Evolutionary conservation across 2,329 filamentous ascomycete species (phyloP), one percentile per base, ranked within the genome.

Genomic region (Davidsoniella virescens): DNA sequence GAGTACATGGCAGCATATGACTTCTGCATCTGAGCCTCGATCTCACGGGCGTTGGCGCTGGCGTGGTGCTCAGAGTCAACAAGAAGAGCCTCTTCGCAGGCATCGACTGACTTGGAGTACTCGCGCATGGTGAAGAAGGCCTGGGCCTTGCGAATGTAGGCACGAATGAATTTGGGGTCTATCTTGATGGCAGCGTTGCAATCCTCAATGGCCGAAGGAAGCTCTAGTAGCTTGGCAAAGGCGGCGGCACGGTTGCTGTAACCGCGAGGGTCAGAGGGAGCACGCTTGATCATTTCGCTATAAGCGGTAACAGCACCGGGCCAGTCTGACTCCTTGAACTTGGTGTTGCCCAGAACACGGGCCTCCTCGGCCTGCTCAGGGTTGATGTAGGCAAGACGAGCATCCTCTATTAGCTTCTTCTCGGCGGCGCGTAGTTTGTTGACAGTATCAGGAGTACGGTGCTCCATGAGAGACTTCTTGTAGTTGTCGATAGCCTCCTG

Each of bases 201-300:
- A 70, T 98, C 93, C 45, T 87, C 79, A 38, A 98, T 80, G 1
- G 92, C 93, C 57, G 82, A 85, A 5, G 92, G 92, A 72, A 98
- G 94, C 58, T 88, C 85, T 60, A 98, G 84, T 41, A 98, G 76
- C 72, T 98, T 98, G 68, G 95, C 84, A 61, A 96, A 87, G 43
- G 92, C 93, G 4, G 92, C 92, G 5, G 92, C 92, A 58, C 92
- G 87, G 75, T 98, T 98, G 64, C 85, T 93, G 75, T 92, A 98
- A 41, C 92, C 90, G 58, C 93, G 82, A 39, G 92, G 82, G 62
- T 98, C 92, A 0, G 93, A 76, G 5, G 93, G 92, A 0, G 87
- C 83, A 52, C 92, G 87, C 76, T 95, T 95, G 66, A 84, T 84
- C 88, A 96, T 95, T 70, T 98, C 92, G 1, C 73, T 78, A 71